Percentiles rank a stretch among this genome's conserved stretches.
phyloP scores from a whole-genome alignment of 331 rosid genomes.

The Pyracantha coccinea region DNA sequence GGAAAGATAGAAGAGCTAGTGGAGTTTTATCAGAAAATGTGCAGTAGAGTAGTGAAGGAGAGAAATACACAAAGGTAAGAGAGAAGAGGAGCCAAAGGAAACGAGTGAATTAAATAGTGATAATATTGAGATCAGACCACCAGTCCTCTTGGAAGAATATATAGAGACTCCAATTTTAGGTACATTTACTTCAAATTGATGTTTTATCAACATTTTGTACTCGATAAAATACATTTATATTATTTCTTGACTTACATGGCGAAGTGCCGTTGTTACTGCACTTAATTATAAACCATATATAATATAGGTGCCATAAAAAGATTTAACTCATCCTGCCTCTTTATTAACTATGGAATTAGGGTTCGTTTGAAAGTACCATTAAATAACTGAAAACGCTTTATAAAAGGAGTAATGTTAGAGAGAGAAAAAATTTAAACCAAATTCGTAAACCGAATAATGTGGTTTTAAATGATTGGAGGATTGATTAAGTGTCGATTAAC shows the following conservation, averaged over 20 bases:
- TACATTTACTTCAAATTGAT: not conserved
- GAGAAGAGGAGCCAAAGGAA: constrained; percentile 10
- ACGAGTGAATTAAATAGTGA: constrained; percentile 32
- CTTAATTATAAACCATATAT: too few relatives aligned
- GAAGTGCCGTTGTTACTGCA: too few relatives aligned
- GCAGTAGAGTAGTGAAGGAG: constrained; percentile 22
- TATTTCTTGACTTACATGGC: not conserved
- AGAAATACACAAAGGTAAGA: constrained; percentile 13
- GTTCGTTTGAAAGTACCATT: too few relatives aligned
- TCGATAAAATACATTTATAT: not conserved
- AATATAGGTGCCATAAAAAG: too few relatives aligned
- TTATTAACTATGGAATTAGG: too few relatives aligned
- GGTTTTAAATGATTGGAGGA: too few relatives aligned
- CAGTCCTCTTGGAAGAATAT: constrained; percentile 22
- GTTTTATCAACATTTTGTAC: not conserved
- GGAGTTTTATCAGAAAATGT: constrained; percentile 35
- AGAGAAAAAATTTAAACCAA: too few relatives aligned
- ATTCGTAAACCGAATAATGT: too few relatives aligned
- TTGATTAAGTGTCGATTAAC: too few relatives aligned
- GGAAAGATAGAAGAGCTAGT: constrained; percentile 12
- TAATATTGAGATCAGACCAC: constrained; percentile 14
- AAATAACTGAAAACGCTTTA: too few relatives aligned
- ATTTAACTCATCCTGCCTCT: too few relatives aligned
- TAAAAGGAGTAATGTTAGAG: too few relatives aligned
- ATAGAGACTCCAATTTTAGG: constrained; percentile 1